These are phyloP conservation scores for Circinella minor DNA, from an alignment of 371 early-diverging fungal genomes.

Conservation along the genomic window DNA sequence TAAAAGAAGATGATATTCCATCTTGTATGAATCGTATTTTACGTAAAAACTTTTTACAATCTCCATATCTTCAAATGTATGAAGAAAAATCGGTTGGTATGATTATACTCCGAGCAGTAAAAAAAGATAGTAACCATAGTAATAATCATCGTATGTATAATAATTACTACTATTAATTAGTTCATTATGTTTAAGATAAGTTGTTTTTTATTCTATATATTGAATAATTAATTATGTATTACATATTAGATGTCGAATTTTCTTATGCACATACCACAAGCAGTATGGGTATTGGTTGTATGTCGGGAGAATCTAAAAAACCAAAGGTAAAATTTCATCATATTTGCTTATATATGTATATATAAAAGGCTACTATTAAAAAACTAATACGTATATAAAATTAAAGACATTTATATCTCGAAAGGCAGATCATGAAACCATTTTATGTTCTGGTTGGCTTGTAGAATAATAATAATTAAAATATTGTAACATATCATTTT, in stretches of 20 bases:
- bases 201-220: neutral
- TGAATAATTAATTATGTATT: neutral
- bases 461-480: neutral
- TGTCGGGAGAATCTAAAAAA: constrained; percentile 38
- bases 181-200: too few relatives aligned
- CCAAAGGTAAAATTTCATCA: constrained; percentile 29
- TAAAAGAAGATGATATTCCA: constrained; percentile 38
- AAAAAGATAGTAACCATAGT: neutral
- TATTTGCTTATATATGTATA: too few relatives aligned
- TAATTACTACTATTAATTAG: neutral
- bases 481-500: neutral
- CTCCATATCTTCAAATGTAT: constrained; percentile 42
- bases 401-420: constrained; percentile 41
- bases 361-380: too few relatives aligned
- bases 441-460: constrained; percentile 15
- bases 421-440: constrained; percentile 14
- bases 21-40: constrained; percentile 29
- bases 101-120: constrained; percentile 37
- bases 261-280: constrained; percentile 62
- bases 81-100: constrained; percentile 53
- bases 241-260: constrained; percentile 39
- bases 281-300: constrained; percentile 62
- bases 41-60: constrained; percentile 36
- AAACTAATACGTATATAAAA: neutral
- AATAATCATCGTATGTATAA: neutral